Percentiles rank a stretch among this genome's conserved stretches.
Evolutionary conservation across 257 asterid genomes (phyloP).

Genomic region (Gentiana straminea): DNA sequence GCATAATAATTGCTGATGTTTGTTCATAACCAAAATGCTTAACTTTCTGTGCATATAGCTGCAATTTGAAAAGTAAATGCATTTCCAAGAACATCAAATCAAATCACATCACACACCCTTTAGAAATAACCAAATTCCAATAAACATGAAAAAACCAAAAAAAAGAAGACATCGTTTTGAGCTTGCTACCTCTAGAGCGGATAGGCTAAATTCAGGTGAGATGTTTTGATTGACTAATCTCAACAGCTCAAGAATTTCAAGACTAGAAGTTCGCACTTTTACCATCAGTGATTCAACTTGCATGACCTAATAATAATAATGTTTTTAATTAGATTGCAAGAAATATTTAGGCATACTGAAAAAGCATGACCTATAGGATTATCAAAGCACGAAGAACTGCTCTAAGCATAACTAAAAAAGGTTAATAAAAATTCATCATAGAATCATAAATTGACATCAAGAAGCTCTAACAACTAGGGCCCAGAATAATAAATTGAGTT

Average conservation of each 20-base stretch:
- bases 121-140: background rate
- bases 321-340: conserved; percentile 2
- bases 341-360: conserved; percentile 7
- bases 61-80: conserved; percentile 11
- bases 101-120: background rate
- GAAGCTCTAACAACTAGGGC: background rate
- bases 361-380: background rate
- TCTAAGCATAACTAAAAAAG: too few relatives aligned
- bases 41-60: conserved; percentile 45
- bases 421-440: too few relatives aligned
- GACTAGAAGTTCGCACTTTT: conserved; percentile 28
- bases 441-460: background rate
- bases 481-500: background rate
- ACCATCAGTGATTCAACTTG: conserved; percentile 46
- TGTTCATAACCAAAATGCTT: conserved; percentile 43
- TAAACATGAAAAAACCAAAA: background rate
- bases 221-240: conserved; percentile 31
- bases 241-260: conserved; percentile 51
- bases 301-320: conserved; percentile 27
- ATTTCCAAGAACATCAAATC: background rate
- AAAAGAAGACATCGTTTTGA: conserved; percentile 1
- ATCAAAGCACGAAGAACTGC: background rate
- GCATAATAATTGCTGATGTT: conserved; percentile 36
- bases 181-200: conserved; percentile 50
- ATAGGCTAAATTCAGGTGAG: conserved; percentile 29